These are phyloP conservation scores for Verticillium tricorpus DNA, from an alignment of 2,329 filamentous ascomycete genomes.

Conservation along the genomic window DNA sequence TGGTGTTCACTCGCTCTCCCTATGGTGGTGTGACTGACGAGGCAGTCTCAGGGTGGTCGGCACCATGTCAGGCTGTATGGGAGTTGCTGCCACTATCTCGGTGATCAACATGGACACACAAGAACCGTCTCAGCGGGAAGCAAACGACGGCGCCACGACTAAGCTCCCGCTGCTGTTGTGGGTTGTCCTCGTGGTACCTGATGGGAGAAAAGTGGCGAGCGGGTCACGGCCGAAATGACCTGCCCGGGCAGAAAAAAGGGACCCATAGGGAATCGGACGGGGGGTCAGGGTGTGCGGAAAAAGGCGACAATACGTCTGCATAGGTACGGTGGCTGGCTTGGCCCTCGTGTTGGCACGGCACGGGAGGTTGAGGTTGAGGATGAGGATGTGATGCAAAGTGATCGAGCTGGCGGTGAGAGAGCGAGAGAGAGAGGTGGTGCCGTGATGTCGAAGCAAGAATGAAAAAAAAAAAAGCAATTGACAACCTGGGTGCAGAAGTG, in stretches of 20 bases:
- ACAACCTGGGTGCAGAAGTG: not conserved
- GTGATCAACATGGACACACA: not conserved
- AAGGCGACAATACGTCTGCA: not conserved
- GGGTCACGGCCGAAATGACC: not conserved
- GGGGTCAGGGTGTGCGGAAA: not conserved
- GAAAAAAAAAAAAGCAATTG: not conserved
- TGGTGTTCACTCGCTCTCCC: not conserved
- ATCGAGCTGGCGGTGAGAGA: not conserved
- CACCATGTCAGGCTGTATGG: not conserved
- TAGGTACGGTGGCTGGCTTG: not conserved
- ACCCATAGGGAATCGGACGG: not conserved
- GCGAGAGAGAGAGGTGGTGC: too few species aligned
- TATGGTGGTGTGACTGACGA: too few species aligned
- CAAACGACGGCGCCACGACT: too few species aligned
- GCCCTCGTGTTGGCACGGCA: not conserved
- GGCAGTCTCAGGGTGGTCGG: too few species aligned
- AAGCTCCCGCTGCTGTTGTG: too few species aligned
- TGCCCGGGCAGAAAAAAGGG: slow-evolving; percentile 1
- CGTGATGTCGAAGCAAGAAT: not conserved
- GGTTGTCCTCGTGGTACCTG: not conserved
- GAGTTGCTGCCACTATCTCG: not conserved
- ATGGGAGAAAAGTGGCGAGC: not conserved
- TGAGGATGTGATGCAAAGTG: not conserved
- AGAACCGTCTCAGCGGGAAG: too few species aligned
- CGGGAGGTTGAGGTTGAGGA: not conserved